Percentiles rank a stretch among this genome's conserved stretches.
phyloP scores from a whole-genome alignment of 176 grass and related monocot species.

The Themeda triandra region DNA sequence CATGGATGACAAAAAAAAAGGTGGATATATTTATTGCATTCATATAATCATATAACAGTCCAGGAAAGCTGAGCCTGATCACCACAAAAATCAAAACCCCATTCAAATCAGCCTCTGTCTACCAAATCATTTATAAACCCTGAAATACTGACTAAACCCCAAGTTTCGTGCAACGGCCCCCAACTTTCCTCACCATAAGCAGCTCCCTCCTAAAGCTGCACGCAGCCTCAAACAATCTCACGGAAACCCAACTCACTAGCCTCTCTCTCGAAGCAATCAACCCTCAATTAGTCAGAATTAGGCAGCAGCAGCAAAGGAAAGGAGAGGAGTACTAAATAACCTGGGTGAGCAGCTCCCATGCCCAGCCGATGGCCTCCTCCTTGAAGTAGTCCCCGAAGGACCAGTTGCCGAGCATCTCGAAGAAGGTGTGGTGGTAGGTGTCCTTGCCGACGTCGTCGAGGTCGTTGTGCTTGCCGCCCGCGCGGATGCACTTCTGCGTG shows the following conservation, averaged over 20 bases:
- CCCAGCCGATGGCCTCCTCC: constrained; percentile 83
- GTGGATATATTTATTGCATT: too few species aligned
- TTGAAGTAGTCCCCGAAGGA: constrained; percentile 98
- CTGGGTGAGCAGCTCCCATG: constrained; percentile 91
- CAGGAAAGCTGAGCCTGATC: background rate
- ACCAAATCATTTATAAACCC: background rate
- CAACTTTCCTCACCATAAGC: background rate
- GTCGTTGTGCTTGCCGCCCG: constrained; percentile 97
- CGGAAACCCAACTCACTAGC: background rate
- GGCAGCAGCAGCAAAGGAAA: background rate
- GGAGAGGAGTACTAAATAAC: constrained; percentile 13
- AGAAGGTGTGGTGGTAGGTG: constrained; percentile 98
- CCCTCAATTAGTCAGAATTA: background rate
- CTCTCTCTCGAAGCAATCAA: background rate
- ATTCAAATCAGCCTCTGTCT: background rate
- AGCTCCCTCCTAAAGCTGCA: background rate
- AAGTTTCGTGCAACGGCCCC: background rate
- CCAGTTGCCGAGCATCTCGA: constrained; percentile 98
- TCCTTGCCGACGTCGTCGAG: constrained; percentile 99
- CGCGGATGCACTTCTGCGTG: constrained; percentile 96
- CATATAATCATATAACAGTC: background rate
- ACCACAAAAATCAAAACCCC: background rate
- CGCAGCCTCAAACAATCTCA: background rate
- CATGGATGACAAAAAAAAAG: background rate
- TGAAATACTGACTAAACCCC: background rate